A percentile compares a stretch with the other conserved stretches of the same genome.
phyloP scores from a whole-genome alignment of 2,329 filamentous ascomycete genomes.

The Sordariomycetes sp. region DNA sequence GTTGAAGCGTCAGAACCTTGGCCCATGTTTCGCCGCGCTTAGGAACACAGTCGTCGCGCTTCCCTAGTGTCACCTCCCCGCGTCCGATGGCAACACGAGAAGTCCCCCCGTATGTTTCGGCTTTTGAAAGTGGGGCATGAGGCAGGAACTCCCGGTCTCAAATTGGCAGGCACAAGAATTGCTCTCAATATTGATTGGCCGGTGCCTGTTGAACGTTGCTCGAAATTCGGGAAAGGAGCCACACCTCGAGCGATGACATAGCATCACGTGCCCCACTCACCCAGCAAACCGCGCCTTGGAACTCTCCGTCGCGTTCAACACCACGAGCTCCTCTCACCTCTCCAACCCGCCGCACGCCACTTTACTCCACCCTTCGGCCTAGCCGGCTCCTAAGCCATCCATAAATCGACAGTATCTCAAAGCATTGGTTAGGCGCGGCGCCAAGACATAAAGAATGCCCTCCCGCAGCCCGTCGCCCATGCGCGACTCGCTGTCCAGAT shows the following conservation, averaged over 20 bases:
- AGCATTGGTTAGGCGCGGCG: neutral
- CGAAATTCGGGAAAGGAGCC: neutral
- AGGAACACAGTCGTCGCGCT: too few relatives aligned
- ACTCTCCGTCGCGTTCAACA: neutral
- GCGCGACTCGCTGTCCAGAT: neutral
- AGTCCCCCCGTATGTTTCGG: too few relatives aligned
- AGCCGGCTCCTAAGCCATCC: neutral
- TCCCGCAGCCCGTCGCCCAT: neutral
- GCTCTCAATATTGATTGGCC: too few relatives aligned
- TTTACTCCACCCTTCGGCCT: neutral
- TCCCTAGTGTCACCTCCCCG: too few relatives aligned
- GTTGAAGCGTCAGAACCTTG: too few relatives aligned
- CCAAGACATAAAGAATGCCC: neutral
- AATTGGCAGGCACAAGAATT: too few relatives aligned
- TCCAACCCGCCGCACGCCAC: neutral
- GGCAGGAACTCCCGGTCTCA: too few relatives aligned
- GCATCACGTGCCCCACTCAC: neutral
- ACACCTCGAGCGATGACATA: neutral
- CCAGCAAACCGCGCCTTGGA: neutral
- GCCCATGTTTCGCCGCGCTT: too few relatives aligned
- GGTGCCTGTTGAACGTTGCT: neutral
- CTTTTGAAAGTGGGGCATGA: too few relatives aligned
- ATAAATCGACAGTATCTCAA: neutral
- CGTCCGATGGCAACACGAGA: too few relatives aligned
- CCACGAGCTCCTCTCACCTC: neutral